Percentiles rank a stretch among this genome's conserved stretches.
Conservation (phyloP, 1,284 basidiomycete genomes). For the Marasmius oreades region DNA sequence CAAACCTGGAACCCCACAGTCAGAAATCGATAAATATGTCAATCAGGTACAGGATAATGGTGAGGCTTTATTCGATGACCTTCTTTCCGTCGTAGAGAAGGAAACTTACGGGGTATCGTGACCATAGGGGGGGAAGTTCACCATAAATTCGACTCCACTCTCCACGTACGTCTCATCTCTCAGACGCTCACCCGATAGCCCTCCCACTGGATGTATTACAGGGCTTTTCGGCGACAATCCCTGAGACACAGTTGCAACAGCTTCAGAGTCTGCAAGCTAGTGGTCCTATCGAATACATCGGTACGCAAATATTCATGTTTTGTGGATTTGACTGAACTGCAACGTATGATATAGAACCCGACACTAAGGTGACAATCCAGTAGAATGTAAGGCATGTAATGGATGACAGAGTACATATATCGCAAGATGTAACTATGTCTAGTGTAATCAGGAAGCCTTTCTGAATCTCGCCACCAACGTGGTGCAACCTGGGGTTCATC, state of each 20-base stretch:
- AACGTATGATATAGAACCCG: slow-evolving; percentile 36
- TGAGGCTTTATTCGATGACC: slow-evolving; percentile 9
- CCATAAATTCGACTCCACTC: slow-evolving; percentile 34
- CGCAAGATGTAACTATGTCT: no score
- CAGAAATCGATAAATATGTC: slow-evolving; percentile 41
- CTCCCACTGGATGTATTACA: slow-evolving; percentile 17
- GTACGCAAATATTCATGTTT: slow-evolving; percentile 29
- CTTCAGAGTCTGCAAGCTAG: slow-evolving; percentile 38
- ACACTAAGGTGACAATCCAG: slow-evolving; percentile 44
- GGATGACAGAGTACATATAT: no score
- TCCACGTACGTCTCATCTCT: slow-evolving; percentile 24
- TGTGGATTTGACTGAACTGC: neutral
- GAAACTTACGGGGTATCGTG: neutral
- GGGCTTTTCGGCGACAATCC: slow-evolving; percentile 55
- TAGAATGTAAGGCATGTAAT: no score
- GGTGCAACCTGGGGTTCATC: no score
- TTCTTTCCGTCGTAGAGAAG: neutral
- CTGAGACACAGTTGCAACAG: slow-evolving; percentile 31
- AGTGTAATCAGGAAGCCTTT: no score
- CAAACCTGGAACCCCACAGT: slow-evolving; percentile 42
- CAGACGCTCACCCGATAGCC: neutral
- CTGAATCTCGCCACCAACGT: no score
- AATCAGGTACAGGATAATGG: slow-evolving; percentile 39
- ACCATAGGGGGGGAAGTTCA: slow-evolving; percentile 42
- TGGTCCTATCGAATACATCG: slow-evolving; percentile 49